phyloP scores from a whole-genome alignment of 1,284 basidiomycete genomes.

The Ceratobasidium sp. region DNA sequence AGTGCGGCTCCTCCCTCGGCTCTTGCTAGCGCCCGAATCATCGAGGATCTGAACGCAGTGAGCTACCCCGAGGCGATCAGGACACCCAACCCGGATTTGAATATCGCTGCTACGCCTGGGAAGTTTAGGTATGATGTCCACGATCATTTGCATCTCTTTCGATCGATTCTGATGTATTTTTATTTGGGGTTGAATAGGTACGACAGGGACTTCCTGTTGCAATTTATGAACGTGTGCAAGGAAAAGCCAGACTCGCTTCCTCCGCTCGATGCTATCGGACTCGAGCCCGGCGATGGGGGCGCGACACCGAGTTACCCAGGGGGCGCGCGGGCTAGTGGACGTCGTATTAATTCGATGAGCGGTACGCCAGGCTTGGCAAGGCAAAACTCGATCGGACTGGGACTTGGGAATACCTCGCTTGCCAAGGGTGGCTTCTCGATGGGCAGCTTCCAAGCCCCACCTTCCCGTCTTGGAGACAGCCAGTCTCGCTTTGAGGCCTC shows the following conservation, averaged over 20 bases:
- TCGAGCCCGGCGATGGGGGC: slow-evolving; percentile 76
- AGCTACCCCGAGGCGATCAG: slow-evolving; percentile 86
- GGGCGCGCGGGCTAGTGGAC: slow-evolving; percentile 37
- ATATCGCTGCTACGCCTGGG: slow-evolving; percentile 80
- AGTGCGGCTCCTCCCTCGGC: slow-evolving; percentile 68
- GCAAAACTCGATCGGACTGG: slow-evolving; percentile 67
- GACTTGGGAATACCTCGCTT: slow-evolving; percentile 54
- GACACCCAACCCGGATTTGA: slow-evolving; percentile 88
- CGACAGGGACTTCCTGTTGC: slow-evolving; percentile 96
- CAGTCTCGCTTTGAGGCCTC: slow-evolving; percentile 75
- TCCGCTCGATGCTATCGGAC: slow-evolving; percentile 89
- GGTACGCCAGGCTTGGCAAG: slow-evolving; percentile 48
- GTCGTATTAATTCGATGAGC: slow-evolving; percentile 35
- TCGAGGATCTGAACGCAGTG: slow-evolving; percentile 83
- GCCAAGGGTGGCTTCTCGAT: slow-evolving; percentile 60
- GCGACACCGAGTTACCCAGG: slow-evolving; percentile 41
- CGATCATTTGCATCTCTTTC: neutral
- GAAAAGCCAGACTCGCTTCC: slow-evolving; percentile 94
- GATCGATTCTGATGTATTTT: neutral
- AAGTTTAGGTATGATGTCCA: slow-evolving; percentile 79
- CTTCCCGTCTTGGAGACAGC: slow-evolving; percentile 58
- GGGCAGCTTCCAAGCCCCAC: slow-evolving; percentile 75
- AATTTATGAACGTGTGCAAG: slow-evolving; percentile 96
- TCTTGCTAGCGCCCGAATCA: slow-evolving; percentile 77
- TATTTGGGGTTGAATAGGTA: slow-evolving; percentile 66